These are phyloP conservation scores for Camellia lanceoleosa DNA, from an alignment of 148 eudicot species.

Conservation along the genomic window DNA sequence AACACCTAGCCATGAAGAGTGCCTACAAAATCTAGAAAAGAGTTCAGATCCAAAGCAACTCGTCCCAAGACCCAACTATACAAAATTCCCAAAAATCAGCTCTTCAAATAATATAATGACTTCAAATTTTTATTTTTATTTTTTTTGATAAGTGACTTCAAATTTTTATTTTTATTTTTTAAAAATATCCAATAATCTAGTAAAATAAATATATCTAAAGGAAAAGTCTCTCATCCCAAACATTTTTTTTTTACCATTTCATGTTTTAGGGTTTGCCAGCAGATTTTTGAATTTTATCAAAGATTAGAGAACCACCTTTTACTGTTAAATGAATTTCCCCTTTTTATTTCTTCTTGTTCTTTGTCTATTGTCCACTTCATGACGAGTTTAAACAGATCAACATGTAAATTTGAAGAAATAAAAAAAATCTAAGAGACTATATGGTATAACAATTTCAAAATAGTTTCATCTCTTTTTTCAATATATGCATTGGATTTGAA, in stretches of 20 bases:
- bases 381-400: neutral
- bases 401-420: too few species aligned
- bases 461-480: neutral
- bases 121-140: slow-evolving; percentile 26
- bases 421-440: neutral
- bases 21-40: too few species aligned
- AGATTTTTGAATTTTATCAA: neutral
- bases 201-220: too few species aligned
- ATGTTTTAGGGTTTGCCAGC: neutral
- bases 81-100: too few species aligned
- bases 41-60: too few species aligned
- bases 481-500: too few species aligned
- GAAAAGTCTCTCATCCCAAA: too few species aligned
- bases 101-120: too few species aligned
- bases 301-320: neutral
- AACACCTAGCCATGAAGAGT: too few species aligned
- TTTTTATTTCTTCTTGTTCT: neutral
- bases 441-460: neutral
- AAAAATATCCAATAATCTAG: too few species aligned
- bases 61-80: too few species aligned
- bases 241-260: neutral
- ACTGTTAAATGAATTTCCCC: too few species aligned
- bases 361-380: neutral
- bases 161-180: slow-evolving; percentile 29
- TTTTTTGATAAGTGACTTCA: slow-evolving; percentile 22